Base-by-base conservation (phyloP, 768 basidiomycete genomes). In the Thelephora ganbajun region DNA sequence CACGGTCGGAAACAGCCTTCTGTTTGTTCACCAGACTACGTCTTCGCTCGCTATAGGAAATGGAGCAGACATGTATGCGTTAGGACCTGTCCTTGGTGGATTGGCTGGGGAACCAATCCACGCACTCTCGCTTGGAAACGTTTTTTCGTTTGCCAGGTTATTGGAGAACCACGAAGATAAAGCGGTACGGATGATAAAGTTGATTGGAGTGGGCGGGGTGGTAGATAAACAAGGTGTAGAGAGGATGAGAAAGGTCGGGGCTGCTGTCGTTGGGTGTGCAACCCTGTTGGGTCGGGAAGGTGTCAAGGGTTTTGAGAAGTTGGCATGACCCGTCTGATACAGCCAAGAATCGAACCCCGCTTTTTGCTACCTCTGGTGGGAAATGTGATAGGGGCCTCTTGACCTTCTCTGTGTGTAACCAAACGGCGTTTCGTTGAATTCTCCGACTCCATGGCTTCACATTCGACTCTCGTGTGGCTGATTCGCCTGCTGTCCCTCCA, bases 121-220 rank as follows among this genome's bases (percentile, higher is more conserved):
- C 59, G 63, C 84, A 0, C 60, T 90, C 11, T 72, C 90, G 18
- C 68, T 93, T 23, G 89, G 89, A 51, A 91, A 83, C 57, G 87
- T 86, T 26, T 69, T 69, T 54, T 68, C 73, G 14, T 80, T 90
- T 57, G 59, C 70, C 12, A 63, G 62, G 35, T 59, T 87, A 39
- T 64, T 89, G 44, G 59, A 61, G 14, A 59, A 64, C 33, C 59
- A 60, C 43, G 66, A 67, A 22, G 68, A 69, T 50, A 52, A 60
- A 2, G 67, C 67, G 0, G 54, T 87, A 35, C 60, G 59, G 23
- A 55, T 64, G 2, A 73, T 89, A 47, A 66, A 66, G 44, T 66
- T 91, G 47, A 73, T 92, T 42, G 90, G 88, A 2, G 80, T 83
- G n/a, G 89, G 90, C 1, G 89, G 89, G 5, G 85, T 89, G 14